Evolutionary conservation across 495 filamentous ascomycete genomes (phyloP).

Genomic region (Aspergillus cavernicola): DNA sequence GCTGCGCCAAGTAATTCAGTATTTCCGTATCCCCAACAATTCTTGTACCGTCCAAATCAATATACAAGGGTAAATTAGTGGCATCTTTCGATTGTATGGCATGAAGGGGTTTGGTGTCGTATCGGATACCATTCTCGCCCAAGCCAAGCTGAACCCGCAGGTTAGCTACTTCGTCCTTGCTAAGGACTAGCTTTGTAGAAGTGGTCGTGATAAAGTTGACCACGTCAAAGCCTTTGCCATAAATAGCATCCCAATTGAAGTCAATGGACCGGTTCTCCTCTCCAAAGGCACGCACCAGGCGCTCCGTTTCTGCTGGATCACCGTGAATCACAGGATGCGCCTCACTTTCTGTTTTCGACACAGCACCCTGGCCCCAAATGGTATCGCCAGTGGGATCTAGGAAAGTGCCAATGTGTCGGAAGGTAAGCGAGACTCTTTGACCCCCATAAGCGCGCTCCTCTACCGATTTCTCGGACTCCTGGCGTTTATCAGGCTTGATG

Average conservation of each 20-base stretch:
- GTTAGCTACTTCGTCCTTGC: conserved; percentile 52
- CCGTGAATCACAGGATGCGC: conserved; percentile 67
- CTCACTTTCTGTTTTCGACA: conserved; percentile 53
- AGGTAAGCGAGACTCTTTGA: conserved; percentile 87
- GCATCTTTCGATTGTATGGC: neutral
- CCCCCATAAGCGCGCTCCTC: conserved; percentile 71
- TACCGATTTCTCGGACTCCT: conserved; percentile 55
- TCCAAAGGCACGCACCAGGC: conserved; percentile 75
- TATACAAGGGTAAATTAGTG: conserved; percentile 24
- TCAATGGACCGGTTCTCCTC: conserved; percentile 71
- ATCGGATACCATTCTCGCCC: conserved; percentile 56
- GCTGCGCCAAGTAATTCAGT: conserved; percentile 28
- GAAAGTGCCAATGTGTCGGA: conserved; percentile 85
- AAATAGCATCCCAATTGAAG: conserved; percentile 76
- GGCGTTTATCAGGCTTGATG: conserved; percentile 81
- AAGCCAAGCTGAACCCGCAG: conserved; percentile 54
- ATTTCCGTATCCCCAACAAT: conserved; percentile 36
- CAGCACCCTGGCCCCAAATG: conserved; percentile 94
- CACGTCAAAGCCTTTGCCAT: conserved; percentile 84
- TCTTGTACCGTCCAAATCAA: conserved; percentile 24
- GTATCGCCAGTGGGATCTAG: conserved; percentile 53
- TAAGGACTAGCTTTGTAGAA: conserved; percentile 50
- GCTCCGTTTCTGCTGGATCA: conserved; percentile 59
- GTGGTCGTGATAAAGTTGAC: conserved; percentile 63
- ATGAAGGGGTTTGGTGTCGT: conserved; percentile 27